Evolutionary conservation across 1,139 yeast species (phyloP), one percentile per base, ranked within the genome.

Genomic region (Suhomyces kunorum): DNA sequence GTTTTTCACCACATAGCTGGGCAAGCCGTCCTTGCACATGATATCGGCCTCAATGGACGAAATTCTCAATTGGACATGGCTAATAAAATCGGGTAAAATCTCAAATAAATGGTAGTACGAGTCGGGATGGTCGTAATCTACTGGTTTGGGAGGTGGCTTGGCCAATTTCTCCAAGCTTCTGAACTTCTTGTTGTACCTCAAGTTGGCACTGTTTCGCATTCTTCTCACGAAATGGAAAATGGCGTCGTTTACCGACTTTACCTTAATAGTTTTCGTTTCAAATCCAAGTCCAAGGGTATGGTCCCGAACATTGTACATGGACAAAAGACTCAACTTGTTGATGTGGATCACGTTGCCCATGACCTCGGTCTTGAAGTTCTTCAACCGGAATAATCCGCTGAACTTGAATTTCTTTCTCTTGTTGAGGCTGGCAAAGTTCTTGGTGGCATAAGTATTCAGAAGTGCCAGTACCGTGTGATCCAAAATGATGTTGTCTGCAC

Each of bases 11-110:
- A 46, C 45, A 37, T 64, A 66, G 36, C 61, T 56, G 0, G 78
- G 78, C 14, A 73, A 54, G 5, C 68, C 66, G 44, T 72, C 78
- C 40, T 70, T 70, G 45, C 76, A 71, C 13, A 68, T 58, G 11
- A 72, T 56, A 42, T 68, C 72, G 1, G 66, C 58, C 40, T 64
- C 66, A 14, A 70, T 36, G 15, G 58, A 51, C 3, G 61, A 44
- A 9, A 68, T 46, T 16, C 55, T 55, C 17, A 65, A 39, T 43
- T 58, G 63, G 8, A 68, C 47, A 2, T 62, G 51, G 2, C 59
- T 49, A 4, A 72, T 36, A 28, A 58, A 48, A 0, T 51, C 32
- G 0, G 78, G 77, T 2, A 71, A 39, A 0, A 64, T 7, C 20
- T 60, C 55, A 38, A 71, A 70, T 4, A 71, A 37, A 15, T 63